phyloP scores from a whole-genome alignment of 805 yeast genomes.

The Metschnikowia reukaufii region DNA sequence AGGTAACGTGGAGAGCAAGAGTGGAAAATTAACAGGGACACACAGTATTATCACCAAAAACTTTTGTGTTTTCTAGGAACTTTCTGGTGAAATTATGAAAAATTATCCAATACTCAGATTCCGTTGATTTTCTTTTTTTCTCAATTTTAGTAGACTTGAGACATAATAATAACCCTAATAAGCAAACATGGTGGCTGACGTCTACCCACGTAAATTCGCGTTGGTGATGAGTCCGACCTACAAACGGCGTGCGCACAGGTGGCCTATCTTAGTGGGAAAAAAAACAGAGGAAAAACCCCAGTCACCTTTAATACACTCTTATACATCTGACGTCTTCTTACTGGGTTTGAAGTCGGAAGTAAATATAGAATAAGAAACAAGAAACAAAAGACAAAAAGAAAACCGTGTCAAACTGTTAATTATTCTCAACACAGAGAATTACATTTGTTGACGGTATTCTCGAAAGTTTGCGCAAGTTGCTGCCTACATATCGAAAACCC shows the following conservation, averaged over 20 bases:
- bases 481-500: background rate
- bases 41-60: too few species aligned
- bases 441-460: background rate
- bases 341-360: slow-evolving; percentile 1
- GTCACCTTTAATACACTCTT: background rate
- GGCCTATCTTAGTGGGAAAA: slow-evolving; percentile 5
- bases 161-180: background rate
- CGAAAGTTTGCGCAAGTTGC: background rate
- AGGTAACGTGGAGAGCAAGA: slow-evolving; percentile 2
- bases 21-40: background rate
- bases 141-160: too few species aligned
- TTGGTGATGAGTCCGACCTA: background rate
- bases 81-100: too few species aligned
- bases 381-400: background rate
- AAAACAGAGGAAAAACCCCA: slow-evolving; percentile 2
- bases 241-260: slow-evolving; percentile 8
- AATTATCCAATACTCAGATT: too few species aligned
- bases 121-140: too few species aligned
- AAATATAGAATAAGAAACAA: background rate
- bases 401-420: background rate
- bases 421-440: background rate
- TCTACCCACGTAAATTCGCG: slow-evolving; percentile 1
- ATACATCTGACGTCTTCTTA: slow-evolving; percentile 3
- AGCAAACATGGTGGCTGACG: background rate
- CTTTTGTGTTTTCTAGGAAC: too few species aligned